Percentiles rank a stretch among this genome's conserved stretches.
phyloP scores from a whole-genome alignment of 129 eudicot species.

The Gnaphalium uliginosum region DNA sequence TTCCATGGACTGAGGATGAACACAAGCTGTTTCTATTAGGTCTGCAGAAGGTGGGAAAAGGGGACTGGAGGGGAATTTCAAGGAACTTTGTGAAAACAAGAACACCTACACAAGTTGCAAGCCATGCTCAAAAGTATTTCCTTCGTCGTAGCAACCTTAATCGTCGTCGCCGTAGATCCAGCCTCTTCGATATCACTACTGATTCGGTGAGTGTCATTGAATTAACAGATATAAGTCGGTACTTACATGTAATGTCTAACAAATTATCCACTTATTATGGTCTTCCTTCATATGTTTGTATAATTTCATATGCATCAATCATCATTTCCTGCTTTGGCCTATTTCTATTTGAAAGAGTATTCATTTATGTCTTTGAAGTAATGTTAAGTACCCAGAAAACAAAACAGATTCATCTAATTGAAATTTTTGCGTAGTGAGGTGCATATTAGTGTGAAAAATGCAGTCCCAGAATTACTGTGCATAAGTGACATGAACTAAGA shows the following conservation, averaged over 20 bases:
- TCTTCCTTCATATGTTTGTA: background rate
- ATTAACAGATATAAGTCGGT: background rate
- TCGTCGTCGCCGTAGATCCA: conserved; percentile 88
- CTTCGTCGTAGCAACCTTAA: conserved; percentile 77
- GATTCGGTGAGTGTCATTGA: conserved; percentile 52
- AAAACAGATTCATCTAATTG: background rate
- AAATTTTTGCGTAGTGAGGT: background rate
- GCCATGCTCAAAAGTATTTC: conserved; percentile 96
- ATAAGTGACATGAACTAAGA: conserved; percentile 13
- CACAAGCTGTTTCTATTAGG: conserved; percentile 88
- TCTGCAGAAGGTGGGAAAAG: conserved; percentile 79
- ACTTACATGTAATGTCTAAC: background rate
- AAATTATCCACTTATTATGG: background rate
- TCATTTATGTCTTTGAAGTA: background rate
- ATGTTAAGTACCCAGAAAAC: too few relatives aligned
- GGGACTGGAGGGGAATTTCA: conserved; percentile 96
- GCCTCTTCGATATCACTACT: conserved; percentile 92
- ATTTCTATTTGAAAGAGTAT: background rate
- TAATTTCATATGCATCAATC: conserved; percentile 15
- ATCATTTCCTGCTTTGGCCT: background rate
- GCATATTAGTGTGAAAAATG: background rate
- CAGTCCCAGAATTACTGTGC: background rate
- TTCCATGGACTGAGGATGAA: conserved; percentile 98
- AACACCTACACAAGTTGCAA: conserved; percentile 95
- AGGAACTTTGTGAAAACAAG: conserved; percentile 81